Evolutionary conservation across 169 alveolate genomes (phyloP), one percentile per base, ranked within the genome.

Genomic region (Cryptosporidium ubiquitum): DNA sequence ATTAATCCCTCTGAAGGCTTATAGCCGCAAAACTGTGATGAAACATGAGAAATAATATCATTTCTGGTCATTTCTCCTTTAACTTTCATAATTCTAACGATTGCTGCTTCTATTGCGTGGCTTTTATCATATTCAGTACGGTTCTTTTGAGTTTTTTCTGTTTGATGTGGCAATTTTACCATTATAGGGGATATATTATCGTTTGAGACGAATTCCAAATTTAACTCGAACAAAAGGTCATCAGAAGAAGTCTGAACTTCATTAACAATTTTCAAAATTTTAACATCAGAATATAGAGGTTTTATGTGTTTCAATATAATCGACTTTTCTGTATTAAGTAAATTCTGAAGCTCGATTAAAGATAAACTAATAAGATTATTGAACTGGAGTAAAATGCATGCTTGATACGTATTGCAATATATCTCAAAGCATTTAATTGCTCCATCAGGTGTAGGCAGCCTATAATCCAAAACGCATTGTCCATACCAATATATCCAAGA

Each of bases 31-130:
- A 79, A 23, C 31, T 74, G 86, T 29, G 73, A 61, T 16, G 68
- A 31, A 9, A 94, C 94, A 68, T 94, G 93, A 3, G 86, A 31
- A 0, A 94, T 69, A 16, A 94, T 40, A 33, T 58, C 74, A 10
- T 33, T 66, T 31, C 68, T 89, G 1, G 79, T 75, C 86, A 94
- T 40, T 68, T 74, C 70, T 84, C 91, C 86, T 84, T 97, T 92
- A 55, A 94, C 89, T 91, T 96, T 96, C 98, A 96, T 96, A 29
- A 96, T 95, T 58, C 97, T 94, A 51, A 96, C 98, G 39, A 95
- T 94, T 7, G 97, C 96, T 20, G 98, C 98, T 79, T 96, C 97
- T 52, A 96, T 94, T 42, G 98, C 97, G n/a, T 92, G 92, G 39
- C 96, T 91, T 51, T 97, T 93, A 70, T 96, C 98, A 57, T 95